These are phyloP conservation scores for Mortierella antarctica DNA, from an alignment of 192 early-diverging fungal genomes.

Conservation along the genomic window DNA sequence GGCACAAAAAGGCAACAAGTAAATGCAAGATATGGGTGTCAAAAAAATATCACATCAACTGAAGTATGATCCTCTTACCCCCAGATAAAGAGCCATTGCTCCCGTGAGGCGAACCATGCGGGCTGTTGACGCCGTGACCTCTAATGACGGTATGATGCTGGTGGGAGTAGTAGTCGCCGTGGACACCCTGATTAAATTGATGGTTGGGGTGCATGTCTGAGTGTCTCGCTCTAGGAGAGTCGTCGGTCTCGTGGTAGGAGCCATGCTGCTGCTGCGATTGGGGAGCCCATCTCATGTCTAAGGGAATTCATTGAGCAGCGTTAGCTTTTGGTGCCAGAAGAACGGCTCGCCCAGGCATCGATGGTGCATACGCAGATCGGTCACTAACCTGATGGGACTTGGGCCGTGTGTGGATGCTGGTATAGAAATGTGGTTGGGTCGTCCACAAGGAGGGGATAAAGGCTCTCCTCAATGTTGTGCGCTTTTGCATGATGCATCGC, in stretches of 20 bases:
- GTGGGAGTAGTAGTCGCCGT: conserved; percentile 43
- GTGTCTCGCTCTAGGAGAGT: conserved; percentile 33
- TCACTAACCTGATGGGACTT: conserved; percentile 25
- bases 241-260: conserved; percentile 33
- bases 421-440: conserved; percentile 77
- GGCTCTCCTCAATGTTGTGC: conserved; percentile 72
- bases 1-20: too few relatives aligned
- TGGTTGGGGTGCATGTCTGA: conserved; percentile 31
- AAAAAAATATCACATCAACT: too few relatives aligned
- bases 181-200: conserved; percentile 40
- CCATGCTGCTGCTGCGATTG: conserved; percentile 38
- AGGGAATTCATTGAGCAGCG: not conserved
- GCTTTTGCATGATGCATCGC: conserved; percentile 74
- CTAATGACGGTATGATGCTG: conserved; percentile 36
- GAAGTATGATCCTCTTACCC: conserved; percentile 8
- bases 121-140: conserved; percentile 38
- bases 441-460: conserved; percentile 82
- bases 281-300: conserved; percentile 46
- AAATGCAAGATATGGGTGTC: too few relatives aligned
- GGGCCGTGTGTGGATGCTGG: conserved; percentile 41
- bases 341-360: not conserved
- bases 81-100: conserved; percentile 49
- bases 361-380: not conserved
- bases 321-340: not conserved
- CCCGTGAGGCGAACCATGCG: conserved; percentile 46